phyloP scores from a whole-genome alignment of 202 grass and related monocot species.

The Cymbopogon flexuosus region DNA sequence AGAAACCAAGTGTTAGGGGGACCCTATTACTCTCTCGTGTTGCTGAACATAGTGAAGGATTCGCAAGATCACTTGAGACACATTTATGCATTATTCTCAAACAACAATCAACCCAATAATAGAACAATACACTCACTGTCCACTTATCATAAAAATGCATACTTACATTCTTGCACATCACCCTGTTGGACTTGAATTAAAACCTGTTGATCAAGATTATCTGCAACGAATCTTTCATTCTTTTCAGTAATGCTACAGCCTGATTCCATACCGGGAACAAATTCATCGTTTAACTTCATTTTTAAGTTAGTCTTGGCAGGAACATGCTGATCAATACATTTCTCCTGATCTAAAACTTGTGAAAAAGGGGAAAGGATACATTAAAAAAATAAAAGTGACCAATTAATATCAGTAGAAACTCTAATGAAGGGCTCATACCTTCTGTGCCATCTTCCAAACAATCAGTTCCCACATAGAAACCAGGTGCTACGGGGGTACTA shows the following conservation, averaged over 20 bases:
- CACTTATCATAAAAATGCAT: not conserved
- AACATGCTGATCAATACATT: not conserved
- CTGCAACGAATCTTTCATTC: not conserved
- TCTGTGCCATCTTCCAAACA: not conserved
- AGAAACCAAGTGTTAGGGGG: too few species aligned
- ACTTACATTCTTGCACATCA: conserved; percentile 19
- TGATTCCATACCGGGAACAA: not conserved
- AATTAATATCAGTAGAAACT: not conserved
- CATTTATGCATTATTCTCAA: conserved; percentile 24
- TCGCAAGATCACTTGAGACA: conserved; percentile 23
- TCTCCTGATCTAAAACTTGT: not conserved
- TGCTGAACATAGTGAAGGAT: not conserved
- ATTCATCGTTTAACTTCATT: not conserved
- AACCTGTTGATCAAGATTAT: not conserved
- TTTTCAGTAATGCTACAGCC: not conserved
- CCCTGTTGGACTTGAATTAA: conserved; percentile 2
- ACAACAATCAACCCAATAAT: not conserved
- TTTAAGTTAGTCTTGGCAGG: not conserved
- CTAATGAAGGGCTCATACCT: not conserved
- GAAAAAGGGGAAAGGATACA: not conserved
- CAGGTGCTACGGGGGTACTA: too few species aligned
- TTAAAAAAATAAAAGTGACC: not conserved
- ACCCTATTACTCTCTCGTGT: not conserved
- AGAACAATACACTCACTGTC: not conserved
- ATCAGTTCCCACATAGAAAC: not conserved